phyloP scores from a whole-genome alignment of 2,329 filamentous ascomycete genomes.

The Aureobasidium sp. region DNA sequence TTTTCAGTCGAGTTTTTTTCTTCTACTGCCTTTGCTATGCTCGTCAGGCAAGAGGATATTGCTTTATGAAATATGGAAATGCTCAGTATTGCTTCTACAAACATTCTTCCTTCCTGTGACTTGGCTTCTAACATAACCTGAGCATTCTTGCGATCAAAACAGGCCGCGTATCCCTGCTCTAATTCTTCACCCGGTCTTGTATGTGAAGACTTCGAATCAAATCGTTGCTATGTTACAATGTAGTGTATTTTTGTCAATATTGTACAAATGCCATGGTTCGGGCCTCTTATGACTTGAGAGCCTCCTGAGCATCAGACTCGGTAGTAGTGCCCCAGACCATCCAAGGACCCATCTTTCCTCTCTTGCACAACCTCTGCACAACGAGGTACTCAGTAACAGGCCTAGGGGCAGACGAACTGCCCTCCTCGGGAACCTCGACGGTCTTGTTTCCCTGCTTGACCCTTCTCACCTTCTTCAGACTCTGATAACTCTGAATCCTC shows the following conservation, averaged over 20 bases:
- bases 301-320: slow-evolving; percentile 30
- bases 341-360: slow-evolving; percentile 37
- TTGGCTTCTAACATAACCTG: neutral
- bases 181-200: neutral
- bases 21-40: slow-evolving; percentile 2
- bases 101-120: neutral
- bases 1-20: neutral
- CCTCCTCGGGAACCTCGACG: slow-evolving; percentile 26
- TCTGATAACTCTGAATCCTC: slow-evolving; percentile 15
- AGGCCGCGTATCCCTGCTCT: neutral
- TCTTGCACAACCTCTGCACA: slow-evolving; percentile 37
- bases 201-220: neutral
- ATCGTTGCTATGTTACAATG: neutral
- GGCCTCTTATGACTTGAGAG: neutral
- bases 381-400: slow-evolving; percentile 43
- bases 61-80: slow-evolving; percentile 6
- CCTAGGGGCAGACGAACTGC: slow-evolving; percentile 26
- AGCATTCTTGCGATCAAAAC: neutral
- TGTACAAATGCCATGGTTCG: neutral
- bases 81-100: slow-evolving; percentile 6
- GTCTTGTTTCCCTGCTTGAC: slow-evolving; percentile 25
- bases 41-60: neutral
- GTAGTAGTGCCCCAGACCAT: slow-evolving; percentile 41
- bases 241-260: neutral
- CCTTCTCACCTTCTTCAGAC: slow-evolving; percentile 13